Evolutionary conservation across 192 early-diverging fungal genomes (phyloP), one percentile per base, ranked within the genome.

Genomic region (Linnemannia elongata): DNA sequence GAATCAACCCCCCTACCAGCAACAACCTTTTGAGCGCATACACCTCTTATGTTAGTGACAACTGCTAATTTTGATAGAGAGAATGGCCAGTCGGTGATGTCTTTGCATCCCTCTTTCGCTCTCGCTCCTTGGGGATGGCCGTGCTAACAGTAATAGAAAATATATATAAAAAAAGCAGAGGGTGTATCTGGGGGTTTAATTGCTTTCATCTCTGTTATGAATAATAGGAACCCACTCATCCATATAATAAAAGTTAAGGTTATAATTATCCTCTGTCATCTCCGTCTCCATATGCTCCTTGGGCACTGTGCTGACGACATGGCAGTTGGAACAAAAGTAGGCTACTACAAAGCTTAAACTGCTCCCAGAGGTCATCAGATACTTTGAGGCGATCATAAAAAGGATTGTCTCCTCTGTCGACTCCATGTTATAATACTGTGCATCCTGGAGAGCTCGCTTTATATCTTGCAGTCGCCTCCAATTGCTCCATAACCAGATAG

Each of bases 361-460:
- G 30, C 76, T 77, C 18, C 76, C 76, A 15, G 60, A 77, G 42
- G 76, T 77, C 76, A 77, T 77, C 63, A 77, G n/a, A 68, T 77
- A 77, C 42, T 68, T 45, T 45, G 76, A 77, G 24, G 30, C 39
- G 10, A 68, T 68, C 55, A 77, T 9, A 57, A 77, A 77, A 36
- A 52, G 76, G 0, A 77, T 30, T 39, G 57, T 77, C 24, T 49
- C 76, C 41, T 77, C 76, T 27, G 15, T 35, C n/a, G 76, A 77
- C 63, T 77, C 63, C 60, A 77, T n/a, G 39, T 77, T 45, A 47
- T 66, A 41, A 45, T 68, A 77, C 24, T 69, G 76, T 47, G 57
- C 76, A 20, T 39, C 60, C 41, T 63, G 76, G 1, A 68, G 60
- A 45, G 54, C 76, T 44, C 27, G 39, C 41, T 68, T 77, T 41